Evolutionary conservation across 345 rosid species (phyloP).

Genomic region (Syzygium aqueum): DNA sequence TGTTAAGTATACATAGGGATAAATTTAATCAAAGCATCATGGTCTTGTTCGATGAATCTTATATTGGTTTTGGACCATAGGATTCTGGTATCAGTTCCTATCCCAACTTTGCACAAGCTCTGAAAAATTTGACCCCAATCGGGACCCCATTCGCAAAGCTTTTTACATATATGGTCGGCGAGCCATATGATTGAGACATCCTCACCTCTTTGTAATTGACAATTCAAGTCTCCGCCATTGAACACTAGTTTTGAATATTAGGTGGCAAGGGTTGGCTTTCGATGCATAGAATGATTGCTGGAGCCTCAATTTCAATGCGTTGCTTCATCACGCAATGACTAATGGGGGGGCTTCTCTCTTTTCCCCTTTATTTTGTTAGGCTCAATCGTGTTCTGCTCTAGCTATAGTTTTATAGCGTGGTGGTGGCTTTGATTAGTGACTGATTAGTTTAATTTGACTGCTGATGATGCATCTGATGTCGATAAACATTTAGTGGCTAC

Average conservation of each 20-base stretch:
- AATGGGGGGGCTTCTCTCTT: background rate
- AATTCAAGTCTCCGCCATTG: slow-evolving; percentile 4
- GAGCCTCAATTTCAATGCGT: background rate
- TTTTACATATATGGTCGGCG: slow-evolving; percentile 45
- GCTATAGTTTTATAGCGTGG: background rate
- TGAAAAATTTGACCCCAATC: background rate
- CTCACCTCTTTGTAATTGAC: background rate
- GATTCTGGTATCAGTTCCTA: slow-evolving; percentile 15
- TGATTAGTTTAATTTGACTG: background rate
- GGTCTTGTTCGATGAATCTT: background rate
- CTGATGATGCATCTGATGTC: background rate
- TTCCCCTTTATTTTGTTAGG: background rate
- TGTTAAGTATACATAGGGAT: background rate
- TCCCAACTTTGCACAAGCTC: background rate
- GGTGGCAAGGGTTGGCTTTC: background rate
- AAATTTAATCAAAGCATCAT: background rate
- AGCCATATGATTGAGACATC: slow-evolving; percentile 22
- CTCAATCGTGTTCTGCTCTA: background rate
- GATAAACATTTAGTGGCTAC: background rate
- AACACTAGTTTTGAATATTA: slow-evolving; percentile 11
- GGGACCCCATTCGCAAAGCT: slow-evolving; percentile 18
- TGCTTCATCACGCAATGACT: background rate
- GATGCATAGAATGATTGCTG: background rate
- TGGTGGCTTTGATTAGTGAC: background rate
- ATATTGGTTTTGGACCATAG: background rate